Evolutionary conservation across 2,329 filamentous ascomycete species (phyloP), one percentile per base, ranked within the genome.

Genomic region (Fusarium secorum): DNA sequence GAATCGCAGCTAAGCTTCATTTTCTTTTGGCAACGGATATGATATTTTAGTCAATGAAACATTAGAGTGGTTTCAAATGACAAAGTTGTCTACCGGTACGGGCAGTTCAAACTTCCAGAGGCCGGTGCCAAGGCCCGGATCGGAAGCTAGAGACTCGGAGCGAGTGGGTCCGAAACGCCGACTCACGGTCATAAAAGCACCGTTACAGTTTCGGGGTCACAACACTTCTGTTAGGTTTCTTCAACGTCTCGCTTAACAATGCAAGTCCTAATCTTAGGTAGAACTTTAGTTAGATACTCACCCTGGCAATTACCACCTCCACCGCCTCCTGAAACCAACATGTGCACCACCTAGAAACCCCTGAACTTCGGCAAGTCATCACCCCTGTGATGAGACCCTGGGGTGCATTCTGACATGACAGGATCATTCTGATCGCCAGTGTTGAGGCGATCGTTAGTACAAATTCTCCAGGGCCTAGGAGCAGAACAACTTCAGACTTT

Each of bases 271-370:
- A n/a, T 54, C 44, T 46, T 18, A 44, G 17, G 14, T 35, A 14
- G n/a, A 61, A 39, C 53, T 42, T 51, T 32, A 45, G 45, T 48
- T 66, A 28, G 46, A 15, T 32, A 35, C 49, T 66, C 42, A 44
- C 28, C 67, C 68, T 70, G 44, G 33, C 52, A 53, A 68, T 70
- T 57, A 51, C 41, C 36, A 53, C 56, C 51, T 68, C 67, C 57
- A 71, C 67, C 62, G 62, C 39, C 24, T 62, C 68, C 68, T 70
- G 67, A 70, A 70, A 70, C 68, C 48, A 52, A 39, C 32, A 45
- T 56, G 32, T 36, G 45, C 41, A 56, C 46, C 30, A 46, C 44
- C 26, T 26, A 49, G 36, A 41, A 38, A 49, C 64, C 65, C 65
- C 65, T 68, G 65, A 32, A 30, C 39, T 32, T 28, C 39, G n/a